A percentile compares a stretch with the other conserved stretches of the same genome.
phyloP scores from a whole-genome alignment of 495 filamentous ascomycete genomes.

The Friedmanniomyces endolithicus region DNA sequence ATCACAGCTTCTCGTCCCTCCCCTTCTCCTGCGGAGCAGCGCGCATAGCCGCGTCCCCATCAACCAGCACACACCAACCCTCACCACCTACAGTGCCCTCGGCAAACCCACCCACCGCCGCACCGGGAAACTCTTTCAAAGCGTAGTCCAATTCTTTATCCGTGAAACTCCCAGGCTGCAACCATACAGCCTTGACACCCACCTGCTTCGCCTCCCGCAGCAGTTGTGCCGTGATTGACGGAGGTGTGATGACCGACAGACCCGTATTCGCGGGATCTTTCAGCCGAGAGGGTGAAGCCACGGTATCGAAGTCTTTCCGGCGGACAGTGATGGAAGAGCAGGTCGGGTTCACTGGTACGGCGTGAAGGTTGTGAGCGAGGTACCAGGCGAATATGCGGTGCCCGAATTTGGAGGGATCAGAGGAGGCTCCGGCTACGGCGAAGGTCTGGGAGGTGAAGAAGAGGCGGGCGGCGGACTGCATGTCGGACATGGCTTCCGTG shows the following conservation, averaged over 20 bases:
- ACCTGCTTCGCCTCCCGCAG: conserved; percentile 68
- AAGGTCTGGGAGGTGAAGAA: conserved; percentile 79
- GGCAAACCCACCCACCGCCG: conserved; percentile 55
- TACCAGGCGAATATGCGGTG: conserved; percentile 92
- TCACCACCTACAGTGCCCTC: conserved; percentile 40
- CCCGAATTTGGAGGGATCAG: conserved; percentile 75
- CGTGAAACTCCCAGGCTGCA: conserved; percentile 85
- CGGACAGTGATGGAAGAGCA: conserved; percentile 45
- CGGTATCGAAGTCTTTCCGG: conserved; percentile 45
- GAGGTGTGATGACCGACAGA: conserved; percentile 80
- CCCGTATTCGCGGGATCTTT: conserved; percentile 55
- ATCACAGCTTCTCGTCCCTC: conserved; percentile 27
- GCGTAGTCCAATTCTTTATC: conserved; percentile 59
- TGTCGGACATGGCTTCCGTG: conserved; percentile 10
- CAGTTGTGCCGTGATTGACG: conserved; percentile 53
- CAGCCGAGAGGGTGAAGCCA: conserved; percentile 52
- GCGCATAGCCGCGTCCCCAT: conserved; percentile 62
- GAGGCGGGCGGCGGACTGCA: conserved; percentile 49
- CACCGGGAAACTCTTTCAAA: conserved; percentile 44
- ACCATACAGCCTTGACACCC: conserved; percentile 71
- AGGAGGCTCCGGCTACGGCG: conserved; percentile 84
- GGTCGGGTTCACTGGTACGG: conserved; percentile 71
- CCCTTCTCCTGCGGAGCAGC: conserved; percentile 35
- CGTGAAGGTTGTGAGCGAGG: conserved; percentile 58
- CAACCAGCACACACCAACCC: conserved; percentile 86